Conservation (phyloP, 164 flowering plant genomes). For the Euptelea pleiosperma region DNA sequence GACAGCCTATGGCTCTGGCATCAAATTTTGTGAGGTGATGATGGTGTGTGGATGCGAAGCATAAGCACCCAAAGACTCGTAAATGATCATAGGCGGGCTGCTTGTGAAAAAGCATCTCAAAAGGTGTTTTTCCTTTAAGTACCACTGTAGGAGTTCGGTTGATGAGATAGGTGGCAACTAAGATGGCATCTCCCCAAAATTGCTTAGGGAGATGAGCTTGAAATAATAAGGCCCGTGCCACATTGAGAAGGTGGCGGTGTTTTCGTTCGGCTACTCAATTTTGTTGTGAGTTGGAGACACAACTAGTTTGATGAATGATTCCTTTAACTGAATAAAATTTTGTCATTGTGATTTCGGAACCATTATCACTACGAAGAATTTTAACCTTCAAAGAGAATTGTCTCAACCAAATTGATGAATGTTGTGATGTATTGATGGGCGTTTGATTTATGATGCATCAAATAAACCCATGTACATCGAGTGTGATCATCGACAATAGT, state of each 20-base stretch:
- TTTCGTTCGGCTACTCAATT: slow-evolving; percentile 16
- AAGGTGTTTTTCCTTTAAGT: slow-evolving; percentile 15
- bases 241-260: slow-evolving; percentile 18
- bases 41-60: slow-evolving; percentile 11
- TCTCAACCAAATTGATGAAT: slow-evolving; percentile 11
- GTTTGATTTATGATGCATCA: slow-evolving; percentile 15
- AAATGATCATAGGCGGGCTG: slow-evolving; percentile 7
- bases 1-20: slow-evolving; percentile 8
- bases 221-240: slow-evolving; percentile 16
- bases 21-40: slow-evolving; percentile 15
- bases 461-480: slow-evolving; percentile 16
- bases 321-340: slow-evolving; percentile 11
- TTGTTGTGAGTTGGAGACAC: slow-evolving; percentile 23
- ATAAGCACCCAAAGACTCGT: slow-evolving; percentile 20
- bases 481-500: slow-evolving; percentile 22
- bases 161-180: slow-evolving; percentile 17
- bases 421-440: not conserved
- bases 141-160: slow-evolving; percentile 12
- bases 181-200: slow-evolving; percentile 24
- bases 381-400: slow-evolving; percentile 8
- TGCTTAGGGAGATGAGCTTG: slow-evolving; percentile 17
- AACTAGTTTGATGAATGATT: slow-evolving; percentile 17
- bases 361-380: slow-evolving; percentile 20
- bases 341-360: too few species aligned
- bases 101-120: slow-evolving; percentile 12